Evolutionary conservation across 225 moss, liverwort and hornwort genomes (phyloP), one percentile per base, ranked within the genome.

Genomic region (Asterella californica): DNA sequence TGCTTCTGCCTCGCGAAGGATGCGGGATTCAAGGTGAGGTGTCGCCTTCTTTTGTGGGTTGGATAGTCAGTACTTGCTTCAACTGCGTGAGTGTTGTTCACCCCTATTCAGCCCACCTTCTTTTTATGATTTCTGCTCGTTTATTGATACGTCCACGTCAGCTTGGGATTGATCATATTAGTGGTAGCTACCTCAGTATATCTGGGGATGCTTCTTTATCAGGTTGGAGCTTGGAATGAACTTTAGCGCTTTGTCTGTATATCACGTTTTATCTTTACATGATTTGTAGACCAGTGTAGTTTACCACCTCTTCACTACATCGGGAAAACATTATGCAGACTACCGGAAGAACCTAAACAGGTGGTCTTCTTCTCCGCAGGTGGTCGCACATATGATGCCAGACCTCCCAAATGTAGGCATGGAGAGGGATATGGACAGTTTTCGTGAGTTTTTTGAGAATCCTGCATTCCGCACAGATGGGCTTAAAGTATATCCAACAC

Each of bases 331-430:
- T 7, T 42, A 42, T 42, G n/a, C 8, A 53, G 53, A 53, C 53
- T 18, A 53, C 53, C 4, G 18, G 6, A 5, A n/a, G 22, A 62
- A 29, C 29, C 22, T 47, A 25, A 24, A 25, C n/a, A 10, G 15
- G 54, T 15, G 54, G 22, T 61, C 15, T 33, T 32, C 34, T 5
- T 54, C 33, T 55, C 37, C 55, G 78, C 89, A 96, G 97, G 88
- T 99, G 81, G 99, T 99, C 81, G 99, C 99, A 67, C 95, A 99
- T 71, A 95, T 99, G 99, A 99, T 99, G 95, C 93, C 99, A 24
- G 95, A 99, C 88, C 99, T 99, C 82, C 95, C 99, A 15, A 99
- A 95, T 82, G 99, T 95, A 59, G 99, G 94, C 62, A 93, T 95
- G 91, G 99, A 99, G 67, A 90, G 95, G 81, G 95, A 99, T 42